These are phyloP conservation scores for Suhomyces choctaworum DNA, from an alignment of 1,139 yeast genomes.

Conservation along the genomic window DNA sequence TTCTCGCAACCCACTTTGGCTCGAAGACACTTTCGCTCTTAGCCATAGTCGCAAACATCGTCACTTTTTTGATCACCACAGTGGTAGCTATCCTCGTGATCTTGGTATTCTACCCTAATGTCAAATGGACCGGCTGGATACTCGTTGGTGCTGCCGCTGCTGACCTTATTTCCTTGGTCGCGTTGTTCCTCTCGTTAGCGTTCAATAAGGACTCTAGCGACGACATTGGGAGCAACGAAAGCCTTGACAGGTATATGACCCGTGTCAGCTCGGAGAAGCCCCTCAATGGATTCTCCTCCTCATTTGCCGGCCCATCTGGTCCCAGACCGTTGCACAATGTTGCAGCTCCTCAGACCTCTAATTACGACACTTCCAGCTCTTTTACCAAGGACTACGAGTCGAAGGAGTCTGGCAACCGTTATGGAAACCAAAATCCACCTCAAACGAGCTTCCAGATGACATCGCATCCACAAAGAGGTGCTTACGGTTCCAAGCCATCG, in stretches of 20 bases:
- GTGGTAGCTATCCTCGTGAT: conserved; percentile 55
- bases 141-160: conserved; percentile 65
- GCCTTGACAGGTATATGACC: conserved; percentile 7
- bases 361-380: conserved; percentile 10
- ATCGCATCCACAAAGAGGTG: conserved; percentile 5
- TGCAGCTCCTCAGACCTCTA: conserved; percentile 5
- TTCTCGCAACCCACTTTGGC: conserved; percentile 15
- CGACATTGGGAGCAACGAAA: conserved; percentile 4
- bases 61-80: conserved; percentile 54
- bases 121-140: conserved; percentile 71
- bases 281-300: conserved; percentile 4
- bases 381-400: conserved; percentile 9
- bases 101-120: conserved; percentile 60
- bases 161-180: conserved; percentile 38
- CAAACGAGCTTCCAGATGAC: conserved; percentile 5
- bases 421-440: conserved; percentile 1
- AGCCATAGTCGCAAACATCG: conserved; percentile 32
- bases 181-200: conserved; percentile 28
- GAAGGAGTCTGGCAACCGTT: neutral
- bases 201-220: conserved; percentile 16
- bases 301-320: conserved; percentile 6
- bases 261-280: conserved; percentile 2
- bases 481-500: neutral
- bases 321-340: conserved; percentile 2
- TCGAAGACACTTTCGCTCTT: conserved; percentile 17